These are phyloP conservation scores for Lasiodiplodia sp. DNA, from an alignment of 2,329 filamentous ascomycete species.

Conservation along the genomic window DNA sequence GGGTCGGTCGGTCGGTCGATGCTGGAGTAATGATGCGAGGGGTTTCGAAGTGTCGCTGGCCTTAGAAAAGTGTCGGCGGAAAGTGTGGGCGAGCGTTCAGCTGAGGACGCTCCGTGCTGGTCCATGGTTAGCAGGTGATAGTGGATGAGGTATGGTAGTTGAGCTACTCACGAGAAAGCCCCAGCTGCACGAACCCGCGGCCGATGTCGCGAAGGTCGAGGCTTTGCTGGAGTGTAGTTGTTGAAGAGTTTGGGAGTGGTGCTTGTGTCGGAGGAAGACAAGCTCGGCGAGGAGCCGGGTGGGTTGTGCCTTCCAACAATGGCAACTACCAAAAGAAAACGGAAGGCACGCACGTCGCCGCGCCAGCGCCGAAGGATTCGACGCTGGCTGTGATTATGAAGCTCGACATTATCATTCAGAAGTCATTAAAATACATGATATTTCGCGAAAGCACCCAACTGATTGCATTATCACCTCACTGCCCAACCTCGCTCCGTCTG, in stretches of 20 bases:
- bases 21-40: too few species aligned
- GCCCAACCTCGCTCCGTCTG: constrained; percentile 20
- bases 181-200: too few species aligned
- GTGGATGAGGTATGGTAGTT: neutral
- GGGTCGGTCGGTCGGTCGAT: too few species aligned
- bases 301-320: neutral
- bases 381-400: too few species aligned
- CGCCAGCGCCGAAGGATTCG: neutral
- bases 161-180: too few species aligned
- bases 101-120: neutral
- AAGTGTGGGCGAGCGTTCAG: neutral
- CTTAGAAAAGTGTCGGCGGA: too few species aligned
- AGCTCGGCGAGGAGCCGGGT: neutral
- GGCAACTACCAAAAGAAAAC: too few species aligned
- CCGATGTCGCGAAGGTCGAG: neutral
- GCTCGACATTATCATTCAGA: too few species aligned
- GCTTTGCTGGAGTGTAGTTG: neutral
- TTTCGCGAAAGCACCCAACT: too few species aligned
- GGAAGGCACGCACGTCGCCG: neutral
- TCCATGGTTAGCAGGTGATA: neutral
- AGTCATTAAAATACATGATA: neutral
- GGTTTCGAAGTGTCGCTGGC: too few species aligned
- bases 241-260: neutral
- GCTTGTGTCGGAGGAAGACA: neutral
- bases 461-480: neutral